These are phyloP conservation scores for Penicillium lividum DNA, from an alignment of 495 filamentous ascomycete species.

Conservation along the genomic window DNA sequence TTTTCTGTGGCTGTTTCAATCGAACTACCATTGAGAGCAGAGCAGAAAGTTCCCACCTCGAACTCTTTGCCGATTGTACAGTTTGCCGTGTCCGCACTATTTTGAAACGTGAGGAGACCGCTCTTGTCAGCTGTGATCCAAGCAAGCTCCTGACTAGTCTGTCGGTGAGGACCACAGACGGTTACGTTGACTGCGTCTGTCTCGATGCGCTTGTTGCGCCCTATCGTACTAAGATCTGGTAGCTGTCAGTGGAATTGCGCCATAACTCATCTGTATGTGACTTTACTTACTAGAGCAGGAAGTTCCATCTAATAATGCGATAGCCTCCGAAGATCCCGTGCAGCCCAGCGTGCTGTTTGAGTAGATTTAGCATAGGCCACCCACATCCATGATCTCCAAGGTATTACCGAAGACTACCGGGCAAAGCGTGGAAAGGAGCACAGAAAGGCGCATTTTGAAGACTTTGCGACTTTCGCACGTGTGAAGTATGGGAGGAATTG, in stretches of 20 bases:
- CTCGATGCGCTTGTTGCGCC: not conserved
- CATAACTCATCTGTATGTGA: not conserved
- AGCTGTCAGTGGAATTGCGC: not conserved
- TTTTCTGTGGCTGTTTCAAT: not conserved
- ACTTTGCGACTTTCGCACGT: not conserved
- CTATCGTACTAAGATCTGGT: not conserved
- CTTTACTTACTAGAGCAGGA: not conserved
- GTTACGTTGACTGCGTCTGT: not conserved
- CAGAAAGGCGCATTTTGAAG: not conserved
- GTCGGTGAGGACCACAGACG: not conserved
- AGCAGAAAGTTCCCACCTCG: not conserved
- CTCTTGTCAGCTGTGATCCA: not conserved
- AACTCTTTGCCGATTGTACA: not conserved
- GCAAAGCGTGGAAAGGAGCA: not conserved
- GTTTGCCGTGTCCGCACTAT: not conserved
- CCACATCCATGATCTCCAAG: not conserved
- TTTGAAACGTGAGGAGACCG: not conserved
- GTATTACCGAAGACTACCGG: not conserved
- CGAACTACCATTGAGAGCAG: not conserved
- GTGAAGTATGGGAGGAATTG: not conserved
- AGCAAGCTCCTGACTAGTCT: not conserved
- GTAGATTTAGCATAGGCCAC: not conserved
- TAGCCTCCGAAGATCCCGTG: not conserved
- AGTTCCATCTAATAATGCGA: not conserved
- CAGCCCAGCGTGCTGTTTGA: not conserved